Evolutionary conservation across 2,329 filamentous ascomycete species (phyloP).

Genomic region (Thermothelomyces thermophilus): DNA sequence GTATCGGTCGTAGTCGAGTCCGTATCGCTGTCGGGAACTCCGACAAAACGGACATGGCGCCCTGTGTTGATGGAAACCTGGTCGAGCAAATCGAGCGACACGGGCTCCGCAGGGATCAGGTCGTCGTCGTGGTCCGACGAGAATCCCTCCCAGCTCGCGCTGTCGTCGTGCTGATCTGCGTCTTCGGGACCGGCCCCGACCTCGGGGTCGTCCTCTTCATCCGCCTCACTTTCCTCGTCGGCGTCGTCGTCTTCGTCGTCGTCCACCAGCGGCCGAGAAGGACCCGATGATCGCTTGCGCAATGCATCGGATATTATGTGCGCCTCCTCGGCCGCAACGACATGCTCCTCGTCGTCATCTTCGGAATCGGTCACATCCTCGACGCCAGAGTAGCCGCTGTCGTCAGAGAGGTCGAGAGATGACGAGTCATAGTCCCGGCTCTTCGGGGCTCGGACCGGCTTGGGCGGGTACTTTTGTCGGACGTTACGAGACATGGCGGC

Average conservation of each 20-base stretch:
- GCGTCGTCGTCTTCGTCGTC: slow-evolving; percentile 29
- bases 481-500: slow-evolving; percentile 48
- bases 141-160: slow-evolving; percentile 38
- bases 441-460: slow-evolving; percentile 39
- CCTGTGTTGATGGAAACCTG: slow-evolving; percentile 31
- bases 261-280: slow-evolving; percentile 47
- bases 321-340: slow-evolving; percentile 71
- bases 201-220: slow-evolving; percentile 33
- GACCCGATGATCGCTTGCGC: slow-evolving; percentile 33
- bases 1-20: slow-evolving; percentile 55
- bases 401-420: slow-evolving; percentile 55
- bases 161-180: slow-evolving; percentile 47
- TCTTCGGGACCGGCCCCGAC: slow-evolving; percentile 39
- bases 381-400: slow-evolving; percentile 67
- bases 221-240: slow-evolving; percentile 15
- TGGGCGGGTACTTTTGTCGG: slow-evolving; percentile 40
- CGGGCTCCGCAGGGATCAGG: slow-evolving; percentile 28
- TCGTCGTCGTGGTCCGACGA: slow-evolving; percentile 37
- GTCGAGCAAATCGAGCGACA: slow-evolving; percentile 21
- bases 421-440: slow-evolving; percentile 49
- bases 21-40: slow-evolving; percentile 60
- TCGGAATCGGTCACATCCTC: slow-evolving; percentile 73
- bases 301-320: slow-evolving; percentile 53
- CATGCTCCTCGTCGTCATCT: slow-evolving; percentile 71
- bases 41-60: slow-evolving; percentile 69